phyloP scores from a whole-genome alignment of 176 grass and related monocot genomes.

The Otatea glauca region DNA sequence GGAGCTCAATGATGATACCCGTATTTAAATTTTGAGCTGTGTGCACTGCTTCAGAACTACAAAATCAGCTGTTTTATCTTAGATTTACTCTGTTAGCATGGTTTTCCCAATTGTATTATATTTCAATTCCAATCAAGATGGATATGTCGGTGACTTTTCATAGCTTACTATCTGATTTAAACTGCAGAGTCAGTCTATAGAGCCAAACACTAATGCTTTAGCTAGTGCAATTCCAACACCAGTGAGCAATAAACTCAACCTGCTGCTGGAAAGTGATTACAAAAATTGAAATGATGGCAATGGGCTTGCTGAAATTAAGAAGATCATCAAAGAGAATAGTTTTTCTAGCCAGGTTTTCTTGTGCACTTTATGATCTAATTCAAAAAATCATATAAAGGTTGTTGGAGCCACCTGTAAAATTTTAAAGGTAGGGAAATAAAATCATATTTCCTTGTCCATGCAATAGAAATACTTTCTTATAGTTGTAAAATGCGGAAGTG shows the following conservation, averaged over 20 bases:
- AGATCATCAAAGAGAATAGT: conserved; percentile 56
- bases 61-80: conserved; percentile 1
- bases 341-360: too few species aligned
- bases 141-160: conserved; percentile 28
- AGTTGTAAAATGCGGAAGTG: neutral
- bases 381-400: too few species aligned
- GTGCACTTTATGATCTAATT: too few species aligned
- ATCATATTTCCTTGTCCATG: conserved; percentile 9
- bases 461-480: conserved; percentile 4
- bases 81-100: conserved; percentile 20
- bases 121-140: conserved; percentile 17
- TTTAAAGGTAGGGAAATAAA: too few species aligned
- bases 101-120: neutral
- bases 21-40: conserved; percentile 23
- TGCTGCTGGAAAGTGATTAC: conserved; percentile 29
- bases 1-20: conserved; percentile 20
- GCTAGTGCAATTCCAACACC: neutral
- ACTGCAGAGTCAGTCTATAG: conserved; percentile 24
- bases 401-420: too few species aligned
- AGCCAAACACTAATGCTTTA: conserved; percentile 34
- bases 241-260: conserved; percentile 7
- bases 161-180: neutral
- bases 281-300: conserved; percentile 35
- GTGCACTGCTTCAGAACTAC: conserved; percentile 30
- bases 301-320: conserved; percentile 58